Evolutionary conservation across 129 eudicot genomes (phyloP).

Genomic region (Cynara cardunculus): DNA sequence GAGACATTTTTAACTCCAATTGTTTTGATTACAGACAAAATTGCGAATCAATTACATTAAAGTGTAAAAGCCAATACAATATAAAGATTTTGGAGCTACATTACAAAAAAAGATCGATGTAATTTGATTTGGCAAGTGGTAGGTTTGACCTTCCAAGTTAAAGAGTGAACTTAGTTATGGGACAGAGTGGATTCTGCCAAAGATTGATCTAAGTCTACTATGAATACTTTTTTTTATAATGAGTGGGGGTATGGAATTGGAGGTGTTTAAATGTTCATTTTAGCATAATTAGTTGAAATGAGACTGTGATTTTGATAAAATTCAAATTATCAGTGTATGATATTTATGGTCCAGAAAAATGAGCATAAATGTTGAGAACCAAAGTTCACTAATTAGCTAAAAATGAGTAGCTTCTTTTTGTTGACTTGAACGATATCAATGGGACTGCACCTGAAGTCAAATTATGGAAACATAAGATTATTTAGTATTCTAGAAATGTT

Average conservation of each 20-base stretch:
- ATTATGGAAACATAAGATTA: background rate
- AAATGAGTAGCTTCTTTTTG: background rate
- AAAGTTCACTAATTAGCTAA: background rate
- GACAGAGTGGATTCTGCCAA: background rate
- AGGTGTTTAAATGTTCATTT: background rate
- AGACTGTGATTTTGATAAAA: background rate
- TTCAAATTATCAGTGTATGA: background rate
- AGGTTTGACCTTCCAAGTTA: background rate
- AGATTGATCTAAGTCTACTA: background rate
- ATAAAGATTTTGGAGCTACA: background rate
- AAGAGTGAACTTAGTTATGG: background rate
- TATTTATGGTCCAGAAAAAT: background rate
- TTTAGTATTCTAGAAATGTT: slow-evolving; percentile 10
- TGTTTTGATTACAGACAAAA: background rate
- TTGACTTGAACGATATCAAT: background rate
- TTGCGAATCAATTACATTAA: background rate
- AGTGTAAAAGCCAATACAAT: background rate
- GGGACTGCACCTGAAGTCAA: background rate
- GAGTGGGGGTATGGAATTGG: background rate
- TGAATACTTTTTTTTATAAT: too few species aligned
- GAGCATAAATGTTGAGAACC: background rate
- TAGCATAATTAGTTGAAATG: slow-evolving; percentile 3
- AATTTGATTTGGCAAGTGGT: background rate
- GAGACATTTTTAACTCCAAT: background rate
- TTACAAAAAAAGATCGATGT: background rate